phyloP scores from a whole-genome alignment of 108 stramenopile genomes.

The Heterococcus sp. region DNA sequence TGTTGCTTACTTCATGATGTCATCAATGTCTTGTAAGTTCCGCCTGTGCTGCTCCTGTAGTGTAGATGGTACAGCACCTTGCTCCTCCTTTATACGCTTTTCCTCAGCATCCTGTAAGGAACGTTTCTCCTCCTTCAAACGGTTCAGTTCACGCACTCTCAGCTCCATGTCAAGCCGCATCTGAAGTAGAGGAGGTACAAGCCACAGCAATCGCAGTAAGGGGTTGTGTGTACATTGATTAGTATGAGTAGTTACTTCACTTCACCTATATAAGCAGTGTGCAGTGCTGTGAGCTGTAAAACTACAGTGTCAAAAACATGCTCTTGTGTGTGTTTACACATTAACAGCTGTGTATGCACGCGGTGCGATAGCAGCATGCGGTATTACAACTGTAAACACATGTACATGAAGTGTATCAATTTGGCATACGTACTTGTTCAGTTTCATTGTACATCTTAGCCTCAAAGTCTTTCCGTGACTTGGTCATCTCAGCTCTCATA shows the following conservation, averaged over 20 bases:
- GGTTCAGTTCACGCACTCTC: constrained; percentile 51
- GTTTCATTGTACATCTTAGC: constrained; percentile 46
- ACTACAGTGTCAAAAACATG: neutral
- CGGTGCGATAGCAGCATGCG: neutral
- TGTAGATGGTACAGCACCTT: constrained; percentile 47
- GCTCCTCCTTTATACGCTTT: constrained; percentile 52
- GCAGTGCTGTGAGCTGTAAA: neutral
- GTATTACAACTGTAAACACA: neutral
- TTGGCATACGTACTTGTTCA: constrained; percentile 13
- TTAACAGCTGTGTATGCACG: neutral
- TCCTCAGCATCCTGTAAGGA: constrained; percentile 46
- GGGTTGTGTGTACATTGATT: too few relatives aligned
- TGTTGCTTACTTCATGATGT: constrained; percentile 16
- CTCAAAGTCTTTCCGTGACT: constrained; percentile 38
- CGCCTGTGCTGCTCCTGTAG: constrained; percentile 50
- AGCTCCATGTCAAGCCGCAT: constrained; percentile 51
- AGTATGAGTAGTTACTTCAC: constrained; percentile 17
- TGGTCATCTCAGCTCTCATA: constrained; percentile 10
- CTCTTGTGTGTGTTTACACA: too few relatives aligned
- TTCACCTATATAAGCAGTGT: neutral
- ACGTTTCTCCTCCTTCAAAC: constrained; percentile 39
- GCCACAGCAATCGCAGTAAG: too few relatives aligned
- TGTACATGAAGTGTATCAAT: neutral
- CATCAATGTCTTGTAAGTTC: constrained; percentile 45
- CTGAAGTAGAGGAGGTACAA: too few relatives aligned